These are phyloP conservation scores for Trichoderma aggressivum DNA, from an alignment of 2,329 filamentous ascomycete genomes.

Conservation along the genomic window DNA sequence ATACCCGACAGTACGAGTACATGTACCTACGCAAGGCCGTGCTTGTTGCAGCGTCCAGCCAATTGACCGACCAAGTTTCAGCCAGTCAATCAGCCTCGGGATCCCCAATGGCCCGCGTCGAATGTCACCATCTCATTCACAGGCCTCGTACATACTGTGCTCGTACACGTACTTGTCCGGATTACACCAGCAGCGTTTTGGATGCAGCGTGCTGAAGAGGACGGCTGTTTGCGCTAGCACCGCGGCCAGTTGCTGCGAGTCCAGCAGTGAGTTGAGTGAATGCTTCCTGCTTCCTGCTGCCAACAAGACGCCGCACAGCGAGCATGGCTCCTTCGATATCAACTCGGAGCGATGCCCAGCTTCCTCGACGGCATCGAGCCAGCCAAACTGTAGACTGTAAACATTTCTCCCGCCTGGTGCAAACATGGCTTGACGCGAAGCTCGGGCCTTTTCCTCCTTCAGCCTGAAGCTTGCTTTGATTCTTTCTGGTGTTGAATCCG, in stretches of 20 bases:
- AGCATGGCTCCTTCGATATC: conserved; percentile 2
- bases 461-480: conserved; percentile 6
- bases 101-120: background rate
- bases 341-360: background rate
- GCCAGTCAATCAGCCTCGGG: background rate
- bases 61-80: background rate
- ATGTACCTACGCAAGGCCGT: background rate
- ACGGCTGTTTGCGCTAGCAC: background rate
- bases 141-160: background rate
- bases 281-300: background rate
- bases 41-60: background rate
- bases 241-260: background rate
- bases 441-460: background rate
- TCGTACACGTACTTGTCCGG: background rate
- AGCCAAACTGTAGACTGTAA: background rate
- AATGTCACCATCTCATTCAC: background rate
- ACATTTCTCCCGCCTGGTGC: background rate
- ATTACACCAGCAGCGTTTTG: background rate
- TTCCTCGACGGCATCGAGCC: background rate
- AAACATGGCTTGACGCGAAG: background rate
- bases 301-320: background rate
- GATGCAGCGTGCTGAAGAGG: background rate
- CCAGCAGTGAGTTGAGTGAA: background rate
- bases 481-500: background rate
- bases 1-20: too few species aligned